A percentile compares a stretch with the other conserved stretches of the same genome.
Evolutionary conservation across 2,329 filamentous ascomycete species (phyloP).

Genomic region (Paracorniculantispora psalliotae): DNA sequence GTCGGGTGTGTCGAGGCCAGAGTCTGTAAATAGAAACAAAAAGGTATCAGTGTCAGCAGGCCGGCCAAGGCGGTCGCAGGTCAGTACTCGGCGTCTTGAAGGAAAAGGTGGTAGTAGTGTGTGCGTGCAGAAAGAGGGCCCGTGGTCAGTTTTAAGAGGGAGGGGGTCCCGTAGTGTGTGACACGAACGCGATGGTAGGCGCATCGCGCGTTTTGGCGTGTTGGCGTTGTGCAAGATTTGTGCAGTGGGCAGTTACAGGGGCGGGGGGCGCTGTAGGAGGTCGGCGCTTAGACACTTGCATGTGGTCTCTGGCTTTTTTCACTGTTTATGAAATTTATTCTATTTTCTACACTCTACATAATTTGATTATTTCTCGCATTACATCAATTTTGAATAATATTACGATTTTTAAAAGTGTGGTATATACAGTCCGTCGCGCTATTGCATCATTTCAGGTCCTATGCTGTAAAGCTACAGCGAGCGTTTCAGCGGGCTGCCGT

Average conservation of each 20-base stretch:
- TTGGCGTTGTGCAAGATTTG: slow-evolving; percentile 4
- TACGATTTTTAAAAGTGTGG: too few relatives aligned
- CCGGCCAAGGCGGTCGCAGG: slow-evolving; percentile 14
- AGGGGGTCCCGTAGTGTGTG: slow-evolving; percentile 3
- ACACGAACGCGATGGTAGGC: slow-evolving; percentile 13
- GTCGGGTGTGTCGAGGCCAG: slow-evolving; percentile 1
- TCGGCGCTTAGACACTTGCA: slow-evolving; percentile 5
- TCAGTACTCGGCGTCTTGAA: not conserved
- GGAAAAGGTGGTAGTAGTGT: slow-evolving; percentile 1
- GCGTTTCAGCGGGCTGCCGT: not conserved
- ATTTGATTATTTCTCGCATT: too few relatives aligned
- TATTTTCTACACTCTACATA: too few relatives aligned
- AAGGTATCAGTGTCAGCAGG: not conserved
- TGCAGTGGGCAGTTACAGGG: not conserved
- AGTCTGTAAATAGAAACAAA: slow-evolving; percentile 13
- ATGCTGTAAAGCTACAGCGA: too few relatives aligned
- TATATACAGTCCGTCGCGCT: too few relatives aligned
- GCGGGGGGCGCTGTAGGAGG: not conserved
- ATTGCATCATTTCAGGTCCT: too few relatives aligned
- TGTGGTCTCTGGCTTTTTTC: too few relatives aligned
- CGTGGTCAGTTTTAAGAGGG: slow-evolving; percentile 12
- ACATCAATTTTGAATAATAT: too few relatives aligned
- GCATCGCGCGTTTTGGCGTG: slow-evolving; percentile 14
- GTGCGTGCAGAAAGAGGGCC: slow-evolving; percentile 9
- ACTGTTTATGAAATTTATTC: too few relatives aligned